Base-by-base conservation (phyloP, 73 alveolate species). In the Durusdinium trenchii region DNA sequence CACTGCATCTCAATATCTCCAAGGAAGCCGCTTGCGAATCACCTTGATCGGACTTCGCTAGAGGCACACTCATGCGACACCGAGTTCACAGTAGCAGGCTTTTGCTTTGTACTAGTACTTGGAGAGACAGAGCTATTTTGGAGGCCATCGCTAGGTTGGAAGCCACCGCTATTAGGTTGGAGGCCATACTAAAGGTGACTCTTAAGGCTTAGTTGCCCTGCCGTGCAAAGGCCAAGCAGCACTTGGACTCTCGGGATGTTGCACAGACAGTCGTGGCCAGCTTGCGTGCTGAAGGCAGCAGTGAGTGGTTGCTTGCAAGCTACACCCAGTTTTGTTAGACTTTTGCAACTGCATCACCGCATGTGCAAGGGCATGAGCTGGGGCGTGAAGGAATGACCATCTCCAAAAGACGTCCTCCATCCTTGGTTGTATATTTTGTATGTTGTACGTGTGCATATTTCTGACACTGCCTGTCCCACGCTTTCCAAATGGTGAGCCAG, bases 351-450 rank as follows among this genome's bases (percentile, higher is more conserved):
- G n/a, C n/a, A n/a, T n/a, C n/a, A n/a, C n/a, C n/a, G n/a, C n/a
- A n/a, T n/a, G 28, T 9, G 64, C 79, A 38, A 84, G 94, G 94
- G 40, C 36, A 51, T n/a, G 76, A 84, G 36, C 50, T 84, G 78
- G 76, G 94, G 14, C 51, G 94, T 4, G 94, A 84, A 51, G 94
- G 94, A 23, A 3, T 84, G 73, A 36, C 36, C 54, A n/a, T 84
- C 75, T 84, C 94, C 54, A 84, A 84, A 51, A 16, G 94, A 35
- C 94, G 94, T 52, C 2, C 64, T 38, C 73, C 54, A 26, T 38
- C 52, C 76, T 52, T 30, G 78, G 48, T 84, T n/a, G n/a, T n/a
- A n/a, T n/a, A n/a, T n/a, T n/a, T n/a, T n/a, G n/a, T n/a, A n/a
- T n/a, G n/a, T n/a, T n/a, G n/a, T n/a, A n/a, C n/a, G n/a, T n/a